Evolutionary conservation across 1,284 basidiomycete species (phyloP), one percentile per base, ranked within the genome.

Genomic region (Coniferiporia sulphurascens): DNA sequence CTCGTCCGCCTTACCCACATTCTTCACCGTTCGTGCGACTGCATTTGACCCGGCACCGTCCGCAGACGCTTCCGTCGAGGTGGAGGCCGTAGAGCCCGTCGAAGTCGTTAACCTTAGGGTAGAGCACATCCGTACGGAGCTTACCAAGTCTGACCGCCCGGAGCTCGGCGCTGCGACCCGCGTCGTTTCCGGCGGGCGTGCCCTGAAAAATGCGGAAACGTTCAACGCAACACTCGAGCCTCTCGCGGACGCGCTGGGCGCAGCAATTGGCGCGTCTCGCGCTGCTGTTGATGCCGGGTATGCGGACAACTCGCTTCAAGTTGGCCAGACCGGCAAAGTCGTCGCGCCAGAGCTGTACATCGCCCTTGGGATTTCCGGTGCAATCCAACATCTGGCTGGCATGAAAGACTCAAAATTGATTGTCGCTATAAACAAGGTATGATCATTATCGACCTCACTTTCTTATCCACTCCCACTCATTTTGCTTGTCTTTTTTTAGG

Each of bases 391-490:
- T 78, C 79, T 99, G 63, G 97, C 97, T 32, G 97, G 97, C 35
- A 99, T 99, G 97, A 99, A 99, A 74, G 97, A 99, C 73, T 95
- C 92, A 17, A 99, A 99, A 78, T 81, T 98, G 67, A 99, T 99
- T 65, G 95, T 98, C 32, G 96, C 97, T 6, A 86, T 99, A 67
- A 99, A 99, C 81, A 99, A 99, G 84, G 93, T 86, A 58, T 55
- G 71, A 66, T 58, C 51, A 21, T 35, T 10, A 52, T 56, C 1
- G 9, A 36, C 49, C 15, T 36, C 22, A 52, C 5, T 56, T 50
- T 36, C 13, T 19, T 27, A 5, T 27, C 27, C 27, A 27, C 27
- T 27, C 51, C 36, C 7, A 8, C 17, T 55, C 1, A 8, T 50
- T 19, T n/a, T 69, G 62, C 58, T 56, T 36, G 55, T 52, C n/a